phyloP scores from a whole-genome alignment of 192 early-diverging fungal species.

The Backusella psychrophila region DNA sequence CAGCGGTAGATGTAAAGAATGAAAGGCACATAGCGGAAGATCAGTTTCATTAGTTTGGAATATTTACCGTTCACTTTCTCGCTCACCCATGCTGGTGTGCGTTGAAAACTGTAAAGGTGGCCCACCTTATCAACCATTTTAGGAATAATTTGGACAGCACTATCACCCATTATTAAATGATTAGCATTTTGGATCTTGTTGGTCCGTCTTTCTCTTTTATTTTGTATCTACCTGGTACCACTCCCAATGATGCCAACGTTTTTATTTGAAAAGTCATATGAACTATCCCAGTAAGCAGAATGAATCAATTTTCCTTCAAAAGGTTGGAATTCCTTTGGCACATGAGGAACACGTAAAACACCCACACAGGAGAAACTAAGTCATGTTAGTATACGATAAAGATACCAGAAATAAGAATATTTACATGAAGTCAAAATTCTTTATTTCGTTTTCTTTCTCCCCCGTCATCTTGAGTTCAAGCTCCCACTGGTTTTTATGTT shows the following conservation, averaged over 20 bases:
- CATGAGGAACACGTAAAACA: conserved; percentile 42
- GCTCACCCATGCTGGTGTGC: conserved; percentile 47
- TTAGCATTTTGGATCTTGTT: no score
- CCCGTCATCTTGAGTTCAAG: not conserved
- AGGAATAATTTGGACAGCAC: conserved; percentile 52
- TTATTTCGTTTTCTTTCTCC: not conserved
- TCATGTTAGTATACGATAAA: not conserved
- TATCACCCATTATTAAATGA: not conserved
- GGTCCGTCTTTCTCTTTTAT: no score
- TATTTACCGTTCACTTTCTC: conserved; percentile 34
- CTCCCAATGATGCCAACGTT: conserved; percentile 46
- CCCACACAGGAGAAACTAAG: conserved; percentile 45
- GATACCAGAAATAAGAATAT: not conserved
- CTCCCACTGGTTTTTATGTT: conserved; percentile 37
- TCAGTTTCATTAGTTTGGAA: conserved; percentile 23
- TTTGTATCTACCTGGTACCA: conserved; percentile 41
- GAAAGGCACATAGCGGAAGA: conserved; percentile 42
- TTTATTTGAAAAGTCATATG: conserved; percentile 40
- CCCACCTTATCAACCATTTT: conserved; percentile 35
- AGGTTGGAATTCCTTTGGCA: conserved; percentile 46
- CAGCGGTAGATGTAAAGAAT: conserved; percentile 12
- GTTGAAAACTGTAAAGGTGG: conserved; percentile 46
- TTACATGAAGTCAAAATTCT: conserved; percentile 31
- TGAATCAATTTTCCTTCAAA: conserved; percentile 56
- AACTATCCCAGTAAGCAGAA: conserved; percentile 51